Evolutionary conservation across 768 basidiomycete species (phyloP).

Genomic region (Russula earlei): DNA sequence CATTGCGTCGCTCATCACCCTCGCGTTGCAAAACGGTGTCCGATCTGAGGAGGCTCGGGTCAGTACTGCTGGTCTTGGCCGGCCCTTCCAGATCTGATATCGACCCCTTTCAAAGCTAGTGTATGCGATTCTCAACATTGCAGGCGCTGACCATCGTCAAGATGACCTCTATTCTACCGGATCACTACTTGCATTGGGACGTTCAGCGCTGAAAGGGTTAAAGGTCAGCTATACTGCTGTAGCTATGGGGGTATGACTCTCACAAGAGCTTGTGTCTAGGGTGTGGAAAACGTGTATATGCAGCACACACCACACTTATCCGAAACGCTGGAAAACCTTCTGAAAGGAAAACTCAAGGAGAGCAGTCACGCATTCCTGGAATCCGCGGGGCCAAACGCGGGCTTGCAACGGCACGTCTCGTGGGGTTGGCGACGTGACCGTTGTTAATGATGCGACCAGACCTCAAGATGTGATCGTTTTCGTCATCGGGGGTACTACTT

Average conservation of each 20-base stretch:
- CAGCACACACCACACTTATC: conserved; percentile 92
- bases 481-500: conserved; percentile 93
- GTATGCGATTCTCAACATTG: conserved; percentile 84
- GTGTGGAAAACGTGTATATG: conserved; percentile 98
- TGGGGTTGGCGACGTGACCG: not conserved
- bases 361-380: conserved; percentile 85
- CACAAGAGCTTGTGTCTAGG: conserved; percentile 39
- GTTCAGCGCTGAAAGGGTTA: conserved; percentile 89
- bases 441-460: conserved; percentile 33
- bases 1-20: conserved; percentile 68
- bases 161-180: conserved; percentile 96
- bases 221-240: conserved; percentile 44
- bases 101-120: conserved; percentile 54
- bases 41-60: conserved; percentile 69
- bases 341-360: conserved; percentile 81
- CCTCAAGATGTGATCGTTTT: conserved; percentile 96
- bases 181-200: conserved; percentile 86
- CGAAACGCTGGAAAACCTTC: conserved; percentile 82
- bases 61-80: conserved; percentile 17
- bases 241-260: conserved; percentile 6
- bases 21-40: conserved; percentile 68
- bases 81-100: not conserved
- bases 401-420: conserved; percentile 54
- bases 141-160: conserved; percentile 92
- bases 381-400: conserved; percentile 56